These are phyloP conservation scores for Salvia splendens DNA, from an alignment of 257 asterid genomes.

Conservation along the genomic window DNA sequence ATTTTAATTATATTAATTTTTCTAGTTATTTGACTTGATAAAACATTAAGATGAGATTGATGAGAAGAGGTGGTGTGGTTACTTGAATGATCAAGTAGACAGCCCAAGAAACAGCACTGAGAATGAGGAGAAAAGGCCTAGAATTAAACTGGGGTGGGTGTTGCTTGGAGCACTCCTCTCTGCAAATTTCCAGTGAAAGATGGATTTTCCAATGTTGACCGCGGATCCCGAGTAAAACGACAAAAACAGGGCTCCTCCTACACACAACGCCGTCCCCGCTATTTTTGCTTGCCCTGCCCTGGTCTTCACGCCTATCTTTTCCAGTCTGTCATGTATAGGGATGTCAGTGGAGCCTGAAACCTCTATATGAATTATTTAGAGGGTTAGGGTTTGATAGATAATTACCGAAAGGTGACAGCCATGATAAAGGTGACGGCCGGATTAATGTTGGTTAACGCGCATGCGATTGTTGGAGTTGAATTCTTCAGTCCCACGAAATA, in stretches of 20 bases:
- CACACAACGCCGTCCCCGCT: slow-evolving; percentile 67
- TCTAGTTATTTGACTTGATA: no score
- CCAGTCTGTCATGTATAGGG: slow-evolving; percentile 44
- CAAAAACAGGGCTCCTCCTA: slow-evolving; percentile 75
- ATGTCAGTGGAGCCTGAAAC: no score
- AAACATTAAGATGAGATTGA: no score
- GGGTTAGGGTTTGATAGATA: neutral
- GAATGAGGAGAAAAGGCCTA: slow-evolving; percentile 69
- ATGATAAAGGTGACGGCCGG: slow-evolving; percentile 82
- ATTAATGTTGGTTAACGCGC: slow-evolving; percentile 71
- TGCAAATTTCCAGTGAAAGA: slow-evolving; percentile 72
- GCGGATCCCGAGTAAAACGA: slow-evolving; percentile 64
- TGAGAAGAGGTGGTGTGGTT: no score
- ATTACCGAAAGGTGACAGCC: slow-evolving; percentile 77
- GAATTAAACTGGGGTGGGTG: slow-evolving; percentile 46
- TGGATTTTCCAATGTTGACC: slow-evolving; percentile 53
- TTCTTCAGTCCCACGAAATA: slow-evolving; percentile 81
- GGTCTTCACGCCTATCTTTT: slow-evolving; percentile 57
- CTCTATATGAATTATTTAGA: no score
- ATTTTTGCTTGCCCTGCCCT: slow-evolving; percentile 71
- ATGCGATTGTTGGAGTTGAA: slow-evolving; percentile 85
- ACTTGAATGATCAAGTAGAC: slow-evolving; percentile 80
- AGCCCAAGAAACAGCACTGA: slow-evolving; percentile 82
- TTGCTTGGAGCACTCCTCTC: slow-evolving; percentile 37
- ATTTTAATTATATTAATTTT: neutral